phyloP scores from a whole-genome alignment of 2,329 filamentous ascomycete genomes.

The Neospermospora avenae region DNA sequence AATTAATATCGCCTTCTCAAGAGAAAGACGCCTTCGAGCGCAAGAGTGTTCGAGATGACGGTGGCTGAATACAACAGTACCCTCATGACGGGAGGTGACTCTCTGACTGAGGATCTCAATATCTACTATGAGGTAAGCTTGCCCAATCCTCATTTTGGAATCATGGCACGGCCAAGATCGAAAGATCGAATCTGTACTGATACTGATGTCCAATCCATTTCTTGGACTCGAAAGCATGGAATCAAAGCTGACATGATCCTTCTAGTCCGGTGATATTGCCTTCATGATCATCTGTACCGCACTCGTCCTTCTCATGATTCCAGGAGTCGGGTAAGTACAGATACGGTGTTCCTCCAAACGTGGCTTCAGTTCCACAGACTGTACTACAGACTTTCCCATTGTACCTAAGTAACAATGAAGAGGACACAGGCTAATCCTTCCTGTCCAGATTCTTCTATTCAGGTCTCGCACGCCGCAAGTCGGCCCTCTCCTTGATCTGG shows the following conservation, averaged over 20 bases:
- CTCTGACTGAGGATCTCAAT: conserved; percentile 67
- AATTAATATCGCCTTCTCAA: background rate
- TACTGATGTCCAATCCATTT: conserved; percentile 28
- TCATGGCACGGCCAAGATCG: background rate
- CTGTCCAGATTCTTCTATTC: conserved; percentile 75
- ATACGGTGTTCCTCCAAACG: background rate
- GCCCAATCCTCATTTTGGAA: conserved; percentile 32
- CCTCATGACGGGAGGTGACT: conserved; percentile 57
- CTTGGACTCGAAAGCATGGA: conserved; percentile 39
- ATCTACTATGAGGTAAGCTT: conserved; percentile 70
- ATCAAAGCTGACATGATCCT: conserved; percentile 54
- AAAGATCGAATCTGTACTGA: background rate
- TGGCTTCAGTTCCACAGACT: background rate
- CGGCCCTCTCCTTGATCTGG: conserved; percentile 86
- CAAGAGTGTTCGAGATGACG: conserved; percentile 40
- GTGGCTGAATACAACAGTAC: conserved; percentile 52
- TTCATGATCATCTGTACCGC: conserved; percentile 82
- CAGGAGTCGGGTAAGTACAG: conserved; percentile 67
- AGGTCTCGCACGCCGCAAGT: conserved; percentile 83
- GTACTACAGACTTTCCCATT: no score
- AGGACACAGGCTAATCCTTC: conserved; percentile 22
- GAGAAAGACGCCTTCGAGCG: conserved; percentile 33
- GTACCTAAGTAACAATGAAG: no score
- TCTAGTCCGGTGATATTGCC: conserved; percentile 73
- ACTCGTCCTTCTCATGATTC: conserved; percentile 87